A percentile compares a stretch with the other conserved stretches of the same genome.
phyloP scores from a whole-genome alignment of 495 filamentous ascomycete genomes.

The Penicillium paradoxum region DNA sequence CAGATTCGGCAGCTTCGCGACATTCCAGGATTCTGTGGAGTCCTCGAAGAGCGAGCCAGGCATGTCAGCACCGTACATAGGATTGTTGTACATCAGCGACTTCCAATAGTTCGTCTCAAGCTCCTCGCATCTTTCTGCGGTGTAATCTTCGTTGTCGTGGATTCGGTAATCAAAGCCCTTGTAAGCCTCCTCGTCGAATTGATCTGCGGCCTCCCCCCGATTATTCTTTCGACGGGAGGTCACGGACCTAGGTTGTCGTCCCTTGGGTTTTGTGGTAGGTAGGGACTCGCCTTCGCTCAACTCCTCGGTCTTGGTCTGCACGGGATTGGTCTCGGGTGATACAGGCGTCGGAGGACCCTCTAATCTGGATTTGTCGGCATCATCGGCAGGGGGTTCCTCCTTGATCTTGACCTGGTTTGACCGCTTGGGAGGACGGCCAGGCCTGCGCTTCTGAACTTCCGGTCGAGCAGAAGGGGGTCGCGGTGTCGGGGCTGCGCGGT shows the following conservation, averaged over 20 bases:
- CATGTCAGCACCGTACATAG: slow-evolving; percentile 96
- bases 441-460: slow-evolving; percentile 41
- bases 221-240: slow-evolving; percentile 75
- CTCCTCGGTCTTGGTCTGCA: slow-evolving; percentile 45
- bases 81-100: slow-evolving; percentile 86
- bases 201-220: slow-evolving; percentile 61
- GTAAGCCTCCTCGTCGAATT: slow-evolving; percentile 80
- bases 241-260: slow-evolving; percentile 55
- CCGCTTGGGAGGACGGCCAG: slow-evolving; percentile 43
- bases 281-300: slow-evolving; percentile 49
- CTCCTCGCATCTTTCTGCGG: slow-evolving; percentile 85
- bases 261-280: slow-evolving; percentile 42
- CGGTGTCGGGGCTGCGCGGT: slow-evolving; percentile 32
- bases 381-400: slow-evolving; percentile 42
- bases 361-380: slow-evolving; percentile 34
- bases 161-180: slow-evolving; percentile 85
- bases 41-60: slow-evolving; percentile 94
- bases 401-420: slow-evolving; percentile 40
- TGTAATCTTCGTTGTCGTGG: slow-evolving; percentile 75
- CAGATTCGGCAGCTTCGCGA: slow-evolving; percentile 87
- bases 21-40: slow-evolving; percentile 79
- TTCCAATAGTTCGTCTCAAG: slow-evolving; percentile 94
- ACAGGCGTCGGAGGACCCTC: slow-evolving; percentile 51
- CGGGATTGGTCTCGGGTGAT: slow-evolving; percentile 46
- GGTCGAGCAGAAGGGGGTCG: slow-evolving; percentile 30